Base-by-base conservation (phyloP, 2,329 filamentous ascomycete species). In the Claviceps citrina region DNA sequence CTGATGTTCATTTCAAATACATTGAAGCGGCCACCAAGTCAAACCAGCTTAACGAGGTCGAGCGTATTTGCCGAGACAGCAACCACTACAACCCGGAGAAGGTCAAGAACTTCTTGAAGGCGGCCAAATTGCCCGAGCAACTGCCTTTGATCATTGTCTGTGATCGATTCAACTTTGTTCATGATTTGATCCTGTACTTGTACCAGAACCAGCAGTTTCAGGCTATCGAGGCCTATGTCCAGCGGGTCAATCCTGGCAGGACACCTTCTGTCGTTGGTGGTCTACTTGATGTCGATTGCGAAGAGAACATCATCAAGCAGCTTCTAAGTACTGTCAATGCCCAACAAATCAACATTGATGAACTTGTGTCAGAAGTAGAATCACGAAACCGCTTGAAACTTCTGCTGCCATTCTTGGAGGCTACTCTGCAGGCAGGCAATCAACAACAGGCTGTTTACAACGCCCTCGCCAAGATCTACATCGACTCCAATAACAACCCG, bases 171-270 rank as follows among this genome's bases (percentile, higher is more conserved):
- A 93, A 96, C 67, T 94, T 98, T 55, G 85, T 96, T 31, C 91
- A 98, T 56, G 91, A 98, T 55, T 65, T 98, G 55, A 85, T 98
- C 33, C 73, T 98, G 18, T 95, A 91, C 64, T 76, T 98, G 7
- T 98, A 98, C 69, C 91, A 96, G 70, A 93, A 93, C 64, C 89
- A 98, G 63, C 89, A 96, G 57, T 98, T 95, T 73, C 86, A 93
- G 66, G 94, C 91, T 1, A 98, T 98, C 48, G 91, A 98, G 65
- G 80, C 93, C 8, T 98, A 98, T 52, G 91, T 98, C 22, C 91
- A 98, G 68, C 81, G 85, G 33, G 87, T 98, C 51, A 98, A 98
- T 65, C 87, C 91, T 5, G 71, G 81, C 13, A 73, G 91, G 51
- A 91, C 93, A 5, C 91, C 91, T 5, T 83, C 86, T 42, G 91